phyloP scores from a whole-genome alignment of 164 flowering plant species.

The Buxus sempervirens region DNA sequence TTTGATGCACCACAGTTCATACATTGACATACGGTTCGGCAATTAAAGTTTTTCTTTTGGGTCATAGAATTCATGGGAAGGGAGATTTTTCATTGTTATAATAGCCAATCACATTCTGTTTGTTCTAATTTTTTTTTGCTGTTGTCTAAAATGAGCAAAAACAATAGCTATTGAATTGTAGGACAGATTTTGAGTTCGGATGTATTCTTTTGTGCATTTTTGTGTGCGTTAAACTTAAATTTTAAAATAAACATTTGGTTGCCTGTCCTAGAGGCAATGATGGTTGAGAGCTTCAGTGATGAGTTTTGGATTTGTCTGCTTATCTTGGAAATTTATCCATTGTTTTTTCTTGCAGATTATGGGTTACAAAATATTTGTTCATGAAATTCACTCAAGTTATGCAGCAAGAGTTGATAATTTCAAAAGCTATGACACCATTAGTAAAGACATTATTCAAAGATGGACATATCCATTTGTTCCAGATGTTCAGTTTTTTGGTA shows the following conservation, averaged over 20 bases:
- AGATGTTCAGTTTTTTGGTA: constrained; percentile 72
- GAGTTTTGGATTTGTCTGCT: neutral
- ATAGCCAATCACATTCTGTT: no score
- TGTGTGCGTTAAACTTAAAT: neutral
- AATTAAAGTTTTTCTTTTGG: no score
- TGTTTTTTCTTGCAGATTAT: constrained; percentile 54
- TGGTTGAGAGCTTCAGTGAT: neutral
- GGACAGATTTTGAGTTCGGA: neutral
- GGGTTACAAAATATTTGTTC: constrained; percentile 91
- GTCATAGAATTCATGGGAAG: no score
- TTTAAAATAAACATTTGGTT: neutral
- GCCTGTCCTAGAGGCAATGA: neutral
- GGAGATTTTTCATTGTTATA: no score
- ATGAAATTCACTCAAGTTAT: constrained; percentile 87
- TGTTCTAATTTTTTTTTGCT: no score
- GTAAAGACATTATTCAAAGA: constrained; percentile 90
- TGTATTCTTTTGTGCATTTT: neutral
- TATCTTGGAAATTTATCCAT: neutral
- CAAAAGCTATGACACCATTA: constrained; percentile 84
- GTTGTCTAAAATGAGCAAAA: no score
- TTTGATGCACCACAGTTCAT: no score
- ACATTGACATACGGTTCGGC: no score
- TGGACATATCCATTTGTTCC: constrained; percentile 98
- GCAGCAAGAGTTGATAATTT: constrained; percentile 91
- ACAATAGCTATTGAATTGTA: no score